A percentile compares a stretch with the other conserved stretches of the same genome.
These are phyloP conservation scores for Annulohypoxylon nitens DNA, from an alignment of 495 filamentous ascomycete genomes.

Conservation along the genomic window DNA sequence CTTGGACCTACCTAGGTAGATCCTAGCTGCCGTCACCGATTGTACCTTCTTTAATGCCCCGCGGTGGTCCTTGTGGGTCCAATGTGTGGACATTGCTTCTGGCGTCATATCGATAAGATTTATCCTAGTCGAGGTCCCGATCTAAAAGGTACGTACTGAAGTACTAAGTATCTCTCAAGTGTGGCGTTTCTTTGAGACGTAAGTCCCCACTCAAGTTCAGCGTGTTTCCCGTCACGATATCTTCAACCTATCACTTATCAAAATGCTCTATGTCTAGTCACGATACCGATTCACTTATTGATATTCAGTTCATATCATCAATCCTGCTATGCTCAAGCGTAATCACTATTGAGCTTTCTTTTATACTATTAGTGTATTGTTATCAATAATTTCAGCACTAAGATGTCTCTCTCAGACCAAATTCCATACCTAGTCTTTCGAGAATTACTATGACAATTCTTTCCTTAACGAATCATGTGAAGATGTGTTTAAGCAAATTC, in stretches of 20 bases:
- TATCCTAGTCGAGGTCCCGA: neutral
- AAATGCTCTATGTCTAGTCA: conserved; percentile 9
- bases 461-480: conserved; percentile 23
- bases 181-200: neutral
- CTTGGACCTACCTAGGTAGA: conserved; percentile 1
- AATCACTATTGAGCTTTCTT: neutral
- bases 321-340: neutral
- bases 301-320: neutral
- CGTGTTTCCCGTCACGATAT: conserved; percentile 15
- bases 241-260: conserved; percentile 27
- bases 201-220: no score
- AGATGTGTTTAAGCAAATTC: conserved; percentile 13
- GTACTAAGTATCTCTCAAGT: neutral
- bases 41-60: conserved; percentile 20
- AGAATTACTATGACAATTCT: conserved; percentile 20
- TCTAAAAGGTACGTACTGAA: conserved; percentile 2
- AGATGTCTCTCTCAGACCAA: conserved; percentile 2
- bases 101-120: neutral
- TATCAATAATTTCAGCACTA: neutral
- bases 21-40: neutral
- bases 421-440: conserved; percentile 17
- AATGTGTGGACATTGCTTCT: neutral
- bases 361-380: neutral
- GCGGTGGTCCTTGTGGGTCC: conserved; percentile 28
- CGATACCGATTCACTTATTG: conserved; percentile 10